A percentile compares a stretch with the other conserved stretches of the same genome.
phyloP scores from a whole-genome alignment of 305 asterid species.

The Fraxinus platypoda region DNA sequence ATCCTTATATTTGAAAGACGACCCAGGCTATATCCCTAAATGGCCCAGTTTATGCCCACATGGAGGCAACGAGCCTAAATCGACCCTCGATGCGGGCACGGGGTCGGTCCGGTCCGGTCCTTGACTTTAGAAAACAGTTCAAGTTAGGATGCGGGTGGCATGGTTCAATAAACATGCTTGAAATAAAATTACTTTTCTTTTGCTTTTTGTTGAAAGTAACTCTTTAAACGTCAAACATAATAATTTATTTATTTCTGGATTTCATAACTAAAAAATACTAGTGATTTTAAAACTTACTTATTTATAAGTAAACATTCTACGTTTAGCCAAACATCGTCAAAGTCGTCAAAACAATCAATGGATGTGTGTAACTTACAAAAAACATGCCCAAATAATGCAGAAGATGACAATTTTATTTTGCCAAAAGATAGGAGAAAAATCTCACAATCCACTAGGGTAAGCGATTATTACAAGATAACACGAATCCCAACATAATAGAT shows the following conservation, averaged over 20 bases:
- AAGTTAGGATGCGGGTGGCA: not conserved
- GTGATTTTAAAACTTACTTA: not conserved
- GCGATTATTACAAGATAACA: not conserved
- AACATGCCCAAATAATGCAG: not conserved
- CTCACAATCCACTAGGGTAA: not conserved
- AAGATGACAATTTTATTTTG: not conserved
- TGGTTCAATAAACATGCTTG: not conserved
- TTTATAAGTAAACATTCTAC: not conserved
- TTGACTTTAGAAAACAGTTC: not conserved
- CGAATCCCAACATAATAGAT: not conserved
- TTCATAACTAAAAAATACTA: not conserved
- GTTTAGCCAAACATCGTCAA: not conserved
- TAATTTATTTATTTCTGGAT: not conserved
- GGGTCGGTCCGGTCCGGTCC: no score
- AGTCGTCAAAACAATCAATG: not conserved
- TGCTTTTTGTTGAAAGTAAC: not conserved
- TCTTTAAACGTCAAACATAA: not conserved
- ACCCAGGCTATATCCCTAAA: no score
- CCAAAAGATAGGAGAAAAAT: not conserved
- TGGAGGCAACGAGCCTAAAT: no score
- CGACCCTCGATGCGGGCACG: no score
- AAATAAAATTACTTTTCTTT: not conserved
- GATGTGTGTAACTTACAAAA: not conserved
- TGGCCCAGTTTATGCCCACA: no score
- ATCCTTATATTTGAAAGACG: no score